Evolutionary conservation across 768 basidiomycete species (phyloP).

Genomic region (Hysterangium stoloniferum): DNA sequence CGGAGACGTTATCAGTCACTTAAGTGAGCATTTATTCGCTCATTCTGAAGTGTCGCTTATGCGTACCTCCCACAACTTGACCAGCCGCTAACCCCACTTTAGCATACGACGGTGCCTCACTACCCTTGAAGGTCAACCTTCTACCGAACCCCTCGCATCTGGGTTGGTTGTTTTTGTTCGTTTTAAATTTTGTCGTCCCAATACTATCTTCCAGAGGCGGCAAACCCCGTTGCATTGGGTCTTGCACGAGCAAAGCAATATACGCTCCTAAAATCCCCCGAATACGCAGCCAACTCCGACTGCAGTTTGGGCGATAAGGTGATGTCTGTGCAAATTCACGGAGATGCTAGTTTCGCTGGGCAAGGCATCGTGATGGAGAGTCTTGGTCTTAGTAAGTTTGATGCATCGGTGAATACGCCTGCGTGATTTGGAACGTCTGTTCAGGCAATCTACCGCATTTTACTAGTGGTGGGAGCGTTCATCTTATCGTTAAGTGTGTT

Average conservation of each 20-base stretch:
- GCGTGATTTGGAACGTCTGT: not conserved
- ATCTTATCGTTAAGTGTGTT: conserved; percentile 82
- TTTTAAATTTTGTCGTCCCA: conserved; percentile 12
- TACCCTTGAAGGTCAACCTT: conserved; percentile 62
- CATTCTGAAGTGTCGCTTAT: not conserved
- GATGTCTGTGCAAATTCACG: conserved; percentile 86
- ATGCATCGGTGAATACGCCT: not conserved
- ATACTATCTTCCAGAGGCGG: conserved; percentile 50
- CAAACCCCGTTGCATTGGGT: conserved; percentile 81
- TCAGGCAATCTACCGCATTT: conserved; percentile 84
- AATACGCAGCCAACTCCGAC: conserved; percentile 28
- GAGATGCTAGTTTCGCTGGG: conserved; percentile 86
- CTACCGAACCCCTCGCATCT: conserved; percentile 77
- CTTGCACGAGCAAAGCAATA: conserved; percentile 90
- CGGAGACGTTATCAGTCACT: conserved; percentile 86
- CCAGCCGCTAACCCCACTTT: conserved; percentile 60
- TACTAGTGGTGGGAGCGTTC: conserved; percentile 84
- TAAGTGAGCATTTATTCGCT: conserved; percentile 37
- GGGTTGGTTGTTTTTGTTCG: conserved; percentile 30
- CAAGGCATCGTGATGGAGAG: conserved; percentile 89
- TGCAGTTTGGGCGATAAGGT: conserved; percentile 55
- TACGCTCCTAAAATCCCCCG: conserved; percentile 59
- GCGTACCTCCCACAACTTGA: not conserved
- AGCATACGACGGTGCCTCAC: conserved; percentile 41
- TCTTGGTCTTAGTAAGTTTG: conserved; percentile 64